A percentile compares a stretch with the other conserved stretches of the same genome.
These are phyloP conservation scores for Phytopythium oedochilum DNA, from an alignment of 352 stramenopile genomes.

Conservation along the genomic window DNA sequence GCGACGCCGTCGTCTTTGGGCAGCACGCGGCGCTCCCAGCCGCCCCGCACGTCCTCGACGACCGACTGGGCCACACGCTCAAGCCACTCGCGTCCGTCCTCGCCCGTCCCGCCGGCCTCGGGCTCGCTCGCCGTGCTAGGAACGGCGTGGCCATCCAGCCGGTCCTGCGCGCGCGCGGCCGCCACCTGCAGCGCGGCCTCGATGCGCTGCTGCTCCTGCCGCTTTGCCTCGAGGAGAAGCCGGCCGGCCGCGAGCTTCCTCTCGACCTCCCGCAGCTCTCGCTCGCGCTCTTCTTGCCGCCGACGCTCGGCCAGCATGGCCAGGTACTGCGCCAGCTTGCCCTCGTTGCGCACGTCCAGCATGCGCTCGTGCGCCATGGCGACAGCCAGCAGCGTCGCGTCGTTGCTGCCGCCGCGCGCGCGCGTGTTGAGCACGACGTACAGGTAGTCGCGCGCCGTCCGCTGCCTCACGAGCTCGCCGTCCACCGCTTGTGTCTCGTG, in stretches of 20 bases:
- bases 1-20: conserved; percentile 42
- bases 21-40: conserved; percentile 63
- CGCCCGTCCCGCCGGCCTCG: background rate
- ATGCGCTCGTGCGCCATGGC: conserved; percentile 53
- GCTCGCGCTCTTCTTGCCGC: conserved; percentile 45
- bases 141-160: conserved; percentile 15
- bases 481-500: conserved; percentile 35
- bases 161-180: conserved; percentile 19
- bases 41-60: conserved; percentile 37
- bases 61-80: conserved; percentile 34
- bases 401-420: conserved; percentile 23
- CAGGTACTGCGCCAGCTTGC: conserved; percentile 40
- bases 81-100: conserved; percentile 35
- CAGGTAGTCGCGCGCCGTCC: conserved; percentile 48
- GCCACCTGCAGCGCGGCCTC: conserved; percentile 42
- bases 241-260: conserved; percentile 55
- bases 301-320: conserved; percentile 32
- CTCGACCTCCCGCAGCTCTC: conserved; percentile 56
- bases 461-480: conserved; percentile 28
- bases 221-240: conserved; percentile 51
- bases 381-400: conserved; percentile 42
- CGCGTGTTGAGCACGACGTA: conserved; percentile 46
- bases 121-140: conserved; percentile 5
- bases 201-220: conserved; percentile 57
- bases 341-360: conserved; percentile 28